Evolutionary conservation across 345 rosid genomes (phyloP).

Genomic region (Eutrema heterophyllum): DNA sequence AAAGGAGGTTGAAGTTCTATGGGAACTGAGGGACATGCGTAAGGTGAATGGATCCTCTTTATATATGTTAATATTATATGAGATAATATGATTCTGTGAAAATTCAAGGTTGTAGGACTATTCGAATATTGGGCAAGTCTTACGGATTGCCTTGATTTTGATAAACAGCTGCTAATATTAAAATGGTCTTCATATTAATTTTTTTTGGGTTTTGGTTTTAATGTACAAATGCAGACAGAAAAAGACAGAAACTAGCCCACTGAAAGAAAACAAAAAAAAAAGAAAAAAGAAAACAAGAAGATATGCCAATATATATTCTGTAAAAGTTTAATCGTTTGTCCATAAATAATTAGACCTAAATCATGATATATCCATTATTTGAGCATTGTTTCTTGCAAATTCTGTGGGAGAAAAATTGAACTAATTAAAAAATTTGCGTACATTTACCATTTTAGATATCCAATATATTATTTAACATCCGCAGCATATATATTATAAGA

Average conservation of each 20-base stretch:
- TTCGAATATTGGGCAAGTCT: too few species aligned
- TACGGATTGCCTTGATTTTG: too few species aligned
- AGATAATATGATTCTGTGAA: too few species aligned
- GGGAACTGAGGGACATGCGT: conserved; percentile 64
- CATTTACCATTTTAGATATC: not conserved
- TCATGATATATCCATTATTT: conserved; percentile 7
- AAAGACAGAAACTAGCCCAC: too few species aligned
- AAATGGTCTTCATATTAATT: too few species aligned
- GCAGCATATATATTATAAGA: conserved; percentile 14
- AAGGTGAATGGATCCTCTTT: conserved; percentile 46
- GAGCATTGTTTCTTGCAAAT: conserved; percentile 17
- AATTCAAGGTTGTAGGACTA: too few species aligned
- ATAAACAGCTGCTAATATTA: too few species aligned
- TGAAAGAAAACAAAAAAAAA: too few species aligned
- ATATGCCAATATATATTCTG: conserved; percentile 10
- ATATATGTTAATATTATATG: not conserved
- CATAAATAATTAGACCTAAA: not conserved
- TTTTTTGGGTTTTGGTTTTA: too few species aligned
- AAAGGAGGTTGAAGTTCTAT: conserved; percentile 84
- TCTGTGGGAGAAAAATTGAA: not conserved
- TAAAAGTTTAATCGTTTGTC: not conserved
- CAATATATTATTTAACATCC: too few species aligned
- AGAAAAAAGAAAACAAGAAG: conserved; percentile 10
- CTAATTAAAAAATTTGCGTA: not conserved
- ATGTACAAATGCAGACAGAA: too few species aligned